Conservation (phyloP, 352 stramenopile genomes). For the Globisporangium uncinulatum region DNA sequence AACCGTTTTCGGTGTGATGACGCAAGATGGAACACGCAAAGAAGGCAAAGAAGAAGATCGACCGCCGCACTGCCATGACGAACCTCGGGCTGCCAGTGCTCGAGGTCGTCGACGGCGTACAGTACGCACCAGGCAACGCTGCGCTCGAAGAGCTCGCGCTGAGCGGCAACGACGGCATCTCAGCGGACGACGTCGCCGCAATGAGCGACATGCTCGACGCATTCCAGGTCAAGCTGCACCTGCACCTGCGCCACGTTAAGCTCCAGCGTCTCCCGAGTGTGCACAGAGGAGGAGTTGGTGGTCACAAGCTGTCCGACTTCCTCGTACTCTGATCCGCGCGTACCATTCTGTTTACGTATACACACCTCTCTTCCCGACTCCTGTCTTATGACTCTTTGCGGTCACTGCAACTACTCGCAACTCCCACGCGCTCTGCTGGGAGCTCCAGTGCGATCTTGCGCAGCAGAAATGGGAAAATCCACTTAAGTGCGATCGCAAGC, state of each 20-base stretch:
- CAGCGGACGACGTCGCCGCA: constrained; percentile 22
- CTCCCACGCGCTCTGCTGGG: constrained; percentile 22
- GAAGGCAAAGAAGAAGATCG: constrained; percentile 80
- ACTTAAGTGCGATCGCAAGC: constrained; percentile 24
- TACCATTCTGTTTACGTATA: too few relatives aligned
- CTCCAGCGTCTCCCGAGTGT: constrained; percentile 45
- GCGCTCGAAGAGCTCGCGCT: constrained; percentile 57
- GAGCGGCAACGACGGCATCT: constrained; percentile 52
- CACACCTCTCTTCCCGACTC: background rate
- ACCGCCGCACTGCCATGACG: constrained; percentile 39
- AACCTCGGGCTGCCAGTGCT: constrained; percentile 54
- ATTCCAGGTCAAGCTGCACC: constrained; percentile 34
- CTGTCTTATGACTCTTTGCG: constrained; percentile 22
- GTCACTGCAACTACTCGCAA: constrained; percentile 1
- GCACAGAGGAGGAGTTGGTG: constrained; percentile 6
- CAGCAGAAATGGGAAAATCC: constrained; percentile 41
- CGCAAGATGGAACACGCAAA: constrained; percentile 62
- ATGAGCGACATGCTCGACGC: constrained; percentile 35
- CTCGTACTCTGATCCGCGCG: constrained; percentile 15
- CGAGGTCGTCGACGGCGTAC: constrained; percentile 44
- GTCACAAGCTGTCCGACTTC: constrained; percentile 16
- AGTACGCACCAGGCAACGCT: constrained; percentile 50
- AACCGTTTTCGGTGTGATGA: background rate
- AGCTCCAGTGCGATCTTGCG: constrained; percentile 46
- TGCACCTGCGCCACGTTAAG: constrained; percentile 56